A percentile compares a stretch with the other conserved stretches of the same genome.
These are phyloP conservation scores for Torrubiella hemipterigena DNA, from an alignment of 2,329 filamentous ascomycete species.

Conservation along the genomic window DNA sequence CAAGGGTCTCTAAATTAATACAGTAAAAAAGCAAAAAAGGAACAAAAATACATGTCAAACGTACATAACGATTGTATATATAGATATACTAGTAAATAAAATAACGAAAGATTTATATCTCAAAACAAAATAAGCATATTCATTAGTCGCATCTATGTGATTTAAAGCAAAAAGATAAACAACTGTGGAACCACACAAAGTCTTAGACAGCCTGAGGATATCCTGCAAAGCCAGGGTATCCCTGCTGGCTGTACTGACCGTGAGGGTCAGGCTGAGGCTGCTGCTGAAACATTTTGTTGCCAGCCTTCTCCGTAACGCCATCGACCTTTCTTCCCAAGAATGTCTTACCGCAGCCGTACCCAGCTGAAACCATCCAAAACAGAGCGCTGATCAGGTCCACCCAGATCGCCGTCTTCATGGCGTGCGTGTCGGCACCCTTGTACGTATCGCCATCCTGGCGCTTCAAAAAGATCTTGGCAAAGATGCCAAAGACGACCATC, in stretches of 20 bases:
- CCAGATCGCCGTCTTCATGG: slow-evolving; percentile 65
- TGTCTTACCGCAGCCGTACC: slow-evolving; percentile 27
- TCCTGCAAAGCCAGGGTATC: too few relatives aligned
- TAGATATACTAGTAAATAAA: neutral
- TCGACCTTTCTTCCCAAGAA: slow-evolving; percentile 29
- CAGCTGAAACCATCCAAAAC: slow-evolving; percentile 46
- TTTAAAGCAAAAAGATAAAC: too few relatives aligned
- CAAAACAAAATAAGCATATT: too few relatives aligned
- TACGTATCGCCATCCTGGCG: slow-evolving; percentile 39
- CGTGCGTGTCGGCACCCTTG: slow-evolving; percentile 26
- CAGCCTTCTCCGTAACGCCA: slow-evolving; percentile 22
- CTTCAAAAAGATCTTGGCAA: slow-evolving; percentile 57
- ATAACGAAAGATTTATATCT: too few relatives aligned
- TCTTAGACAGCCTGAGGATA: too few relatives aligned
- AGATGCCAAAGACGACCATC: slow-evolving; percentile 59
- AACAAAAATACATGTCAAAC: neutral
- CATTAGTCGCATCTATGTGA: too few relatives aligned
- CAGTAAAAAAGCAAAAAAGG: too few relatives aligned
- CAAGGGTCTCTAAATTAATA: too few relatives aligned
- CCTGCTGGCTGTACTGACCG: too few relatives aligned
- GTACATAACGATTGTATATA: neutral
- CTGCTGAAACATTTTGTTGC: slow-evolving; percentile 26
- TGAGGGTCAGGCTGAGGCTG: too few relatives aligned
- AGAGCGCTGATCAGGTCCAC: slow-evolving; percentile 55
- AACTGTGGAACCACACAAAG: too few relatives aligned